Conservation (phyloP, 805 yeast genomes). For the Tetrapisispora arboricola region DNA sequence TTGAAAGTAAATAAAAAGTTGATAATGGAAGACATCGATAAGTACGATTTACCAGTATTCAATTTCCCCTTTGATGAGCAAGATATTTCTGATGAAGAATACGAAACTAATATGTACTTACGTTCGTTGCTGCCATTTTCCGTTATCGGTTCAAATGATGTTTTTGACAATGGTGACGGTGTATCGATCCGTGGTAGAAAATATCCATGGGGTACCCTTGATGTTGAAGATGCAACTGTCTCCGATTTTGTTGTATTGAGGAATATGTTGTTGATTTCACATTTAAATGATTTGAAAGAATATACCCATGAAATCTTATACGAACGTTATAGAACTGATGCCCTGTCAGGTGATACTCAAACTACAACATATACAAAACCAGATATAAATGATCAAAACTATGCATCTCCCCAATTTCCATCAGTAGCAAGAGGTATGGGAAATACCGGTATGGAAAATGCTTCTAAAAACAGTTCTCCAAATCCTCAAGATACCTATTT, state of each 20-base stretch:
- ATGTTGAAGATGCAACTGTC: slow-evolving; percentile 59
- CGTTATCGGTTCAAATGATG: slow-evolving; percentile 58
- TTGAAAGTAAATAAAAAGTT: slow-evolving; percentile 61
- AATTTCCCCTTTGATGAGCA: slow-evolving; percentile 56
- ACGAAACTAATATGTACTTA: slow-evolving; percentile 54
- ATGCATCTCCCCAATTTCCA: slow-evolving; percentile 3
- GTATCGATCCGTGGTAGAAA: slow-evolving; percentile 38
- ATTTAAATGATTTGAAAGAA: slow-evolving; percentile 80
- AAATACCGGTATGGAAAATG: background rate
- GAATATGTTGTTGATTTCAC: slow-evolving; percentile 71
- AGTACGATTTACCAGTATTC: slow-evolving; percentile 60
- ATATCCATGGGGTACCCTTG: slow-evolving; percentile 51
- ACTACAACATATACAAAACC: slow-evolving; percentile 2
- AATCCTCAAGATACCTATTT: slow-evolving; percentile 33
- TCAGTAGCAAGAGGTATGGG: slow-evolving; percentile 3
- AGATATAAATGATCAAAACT: background rate
- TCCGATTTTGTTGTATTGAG: slow-evolving; percentile 75
- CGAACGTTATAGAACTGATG: slow-evolving; percentile 84
- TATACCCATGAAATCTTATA: slow-evolving; percentile 77
- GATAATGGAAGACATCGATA: slow-evolving; percentile 65
- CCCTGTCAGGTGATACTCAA: slow-evolving; percentile 48
- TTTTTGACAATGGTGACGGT: slow-evolving; percentile 37
- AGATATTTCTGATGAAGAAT: slow-evolving; percentile 48
- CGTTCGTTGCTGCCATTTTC: slow-evolving; percentile 60
- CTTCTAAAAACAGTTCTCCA: background rate